Evolutionary conservation across 306 rosid genomes (phyloP), one percentile per base, ranked within the genome.

Genomic region (Potentilla sterilis): DNA sequence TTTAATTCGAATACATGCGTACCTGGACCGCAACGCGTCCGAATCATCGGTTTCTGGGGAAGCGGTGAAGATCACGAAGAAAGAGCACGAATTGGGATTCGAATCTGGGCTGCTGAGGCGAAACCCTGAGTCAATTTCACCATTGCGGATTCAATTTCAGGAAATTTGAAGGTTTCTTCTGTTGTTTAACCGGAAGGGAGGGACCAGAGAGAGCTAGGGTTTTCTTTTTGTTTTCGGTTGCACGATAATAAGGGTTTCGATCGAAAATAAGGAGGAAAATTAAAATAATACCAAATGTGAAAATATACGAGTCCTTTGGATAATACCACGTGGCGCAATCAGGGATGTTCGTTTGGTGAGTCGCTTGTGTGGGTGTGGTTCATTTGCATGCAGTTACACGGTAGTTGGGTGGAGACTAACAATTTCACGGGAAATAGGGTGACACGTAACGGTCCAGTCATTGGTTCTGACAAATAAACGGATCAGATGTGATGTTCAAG

Each of bases 171-270:
- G 64, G 73, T 61, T 81, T 77, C 52, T 65, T 44, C 76, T 66
- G 69, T 55, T 78, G 59, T 82, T 83, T 75, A 70, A 83, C 91
- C 95, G 95, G 75, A 78, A 81, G 84, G 62, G 82, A 81, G 89
- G 83, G 86, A 69, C 83, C 83, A 78, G 38, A 32, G 85, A 79
- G 74, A 74, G 77, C 92, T 91, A 93, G 98, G 98, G 93, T 85
- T 88, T 88, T 88, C 89, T 69, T 82, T 79, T 37, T 37, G 40
- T 37, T 37, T 85, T 78, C 74, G 85, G 76, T 77, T 75, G 43
- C 77, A 47, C 57, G 35, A 79, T 64, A 75, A 74, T 21, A 61
- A 81, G 88, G 88, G 87, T 75, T 85, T 86, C 77, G 87, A 83
- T 86, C 80, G 83, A 83, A 86, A 87, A 83, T 81, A 61, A 75